A percentile compares a stretch with the other conserved stretches of the same genome.
These are phyloP conservation scores for Clonostachys byssicola DNA, from an alignment of 2,329 filamentous ascomycete species.

Conservation along the genomic window DNA sequence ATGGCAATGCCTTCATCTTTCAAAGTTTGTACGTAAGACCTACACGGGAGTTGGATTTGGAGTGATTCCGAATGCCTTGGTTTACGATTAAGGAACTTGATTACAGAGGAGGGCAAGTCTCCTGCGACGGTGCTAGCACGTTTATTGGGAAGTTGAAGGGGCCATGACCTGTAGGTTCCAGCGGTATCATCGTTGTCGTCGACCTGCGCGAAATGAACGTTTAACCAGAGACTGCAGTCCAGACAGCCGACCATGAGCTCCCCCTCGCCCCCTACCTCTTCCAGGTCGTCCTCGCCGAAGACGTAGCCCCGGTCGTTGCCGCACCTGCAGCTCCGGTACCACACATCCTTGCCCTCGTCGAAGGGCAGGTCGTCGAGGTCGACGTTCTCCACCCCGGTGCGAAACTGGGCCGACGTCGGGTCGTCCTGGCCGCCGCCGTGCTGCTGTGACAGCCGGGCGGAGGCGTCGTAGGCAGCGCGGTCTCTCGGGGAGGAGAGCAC, in stretches of 20 bases:
- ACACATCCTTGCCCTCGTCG: slow-evolving; percentile 41
- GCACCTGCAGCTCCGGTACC: slow-evolving; percentile 59
- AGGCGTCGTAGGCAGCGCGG: slow-evolving; percentile 49
- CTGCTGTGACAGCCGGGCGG: slow-evolving; percentile 30
- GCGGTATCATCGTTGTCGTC: too few relatives aligned
- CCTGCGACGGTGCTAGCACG: too few relatives aligned
- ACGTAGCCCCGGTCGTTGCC: slow-evolving; percentile 58
- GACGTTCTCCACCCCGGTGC: slow-evolving; percentile 57
- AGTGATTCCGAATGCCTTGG: too few relatives aligned
- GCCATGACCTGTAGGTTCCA: too few relatives aligned
- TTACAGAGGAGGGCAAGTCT: too few relatives aligned
- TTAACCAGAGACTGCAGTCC: slow-evolving; percentile 64
- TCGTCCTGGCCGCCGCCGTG: slow-evolving; percentile 2
- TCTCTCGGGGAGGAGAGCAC: slow-evolving; percentile 46
- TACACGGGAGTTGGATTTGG: too few relatives aligned
- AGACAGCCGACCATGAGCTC: slow-evolving; percentile 61
- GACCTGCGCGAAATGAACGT: slow-evolving; percentile 51
- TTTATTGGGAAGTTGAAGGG: too few relatives aligned
- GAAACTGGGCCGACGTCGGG: slow-evolving; percentile 24
- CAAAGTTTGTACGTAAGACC: too few relatives aligned
- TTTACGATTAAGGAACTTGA: too few relatives aligned
- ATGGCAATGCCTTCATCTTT: too few relatives aligned
- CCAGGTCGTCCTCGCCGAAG: slow-evolving; percentile 54
- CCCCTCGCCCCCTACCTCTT: slow-evolving; percentile 52
- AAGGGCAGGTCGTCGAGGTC: slow-evolving; percentile 62